A percentile compares a stretch with the other conserved stretches of the same genome.
Conservation (phyloP, 2,329 filamentous ascomycete genomes). For the Pleoardoris graminearum region DNA sequence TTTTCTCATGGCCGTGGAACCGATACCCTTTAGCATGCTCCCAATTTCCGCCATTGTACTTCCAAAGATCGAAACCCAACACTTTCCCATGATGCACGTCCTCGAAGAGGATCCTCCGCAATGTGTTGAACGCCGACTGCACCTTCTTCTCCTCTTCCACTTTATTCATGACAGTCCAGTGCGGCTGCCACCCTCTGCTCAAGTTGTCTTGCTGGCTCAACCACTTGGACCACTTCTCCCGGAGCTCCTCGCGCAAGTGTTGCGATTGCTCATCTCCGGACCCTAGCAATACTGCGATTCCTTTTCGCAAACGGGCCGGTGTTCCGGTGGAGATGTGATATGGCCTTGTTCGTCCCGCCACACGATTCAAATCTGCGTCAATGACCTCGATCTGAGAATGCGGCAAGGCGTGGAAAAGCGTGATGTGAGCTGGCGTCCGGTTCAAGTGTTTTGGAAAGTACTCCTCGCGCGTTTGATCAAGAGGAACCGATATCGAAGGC, state of each 20-base stretch:
- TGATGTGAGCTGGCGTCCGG: conserved; percentile 50
- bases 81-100: conserved; percentile 40
- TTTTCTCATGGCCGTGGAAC: conserved; percentile 25
- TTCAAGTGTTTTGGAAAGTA: conserved; percentile 52
- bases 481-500: conserved; percentile 41
- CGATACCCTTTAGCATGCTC: conserved; percentile 42
- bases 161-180: conserved; percentile 55
- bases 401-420: conserved; percentile 52
- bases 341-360: conserved; percentile 33
- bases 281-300: conserved; percentile 45
- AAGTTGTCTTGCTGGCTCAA: conserved; percentile 50
- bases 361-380: conserved; percentile 35
- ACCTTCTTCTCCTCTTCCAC: conserved; percentile 48
- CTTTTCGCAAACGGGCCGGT: conserved; percentile 48
- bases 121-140: conserved; percentile 40
- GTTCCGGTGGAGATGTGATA: conserved; percentile 46
- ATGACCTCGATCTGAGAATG: conserved; percentile 44
- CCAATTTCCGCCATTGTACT: conserved; percentile 49
- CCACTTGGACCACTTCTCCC: conserved; percentile 42
- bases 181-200: conserved; percentile 43
- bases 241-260: conserved; percentile 42
- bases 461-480: conserved; percentile 45
- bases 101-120: conserved; percentile 36
- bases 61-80: conserved; percentile 48
- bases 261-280: conserved; percentile 39